Evolutionary conservation across 1,139 yeast species (phyloP), one percentile per base, ranked within the genome.

Genomic region (Nakaseomyces sp.): DNA sequence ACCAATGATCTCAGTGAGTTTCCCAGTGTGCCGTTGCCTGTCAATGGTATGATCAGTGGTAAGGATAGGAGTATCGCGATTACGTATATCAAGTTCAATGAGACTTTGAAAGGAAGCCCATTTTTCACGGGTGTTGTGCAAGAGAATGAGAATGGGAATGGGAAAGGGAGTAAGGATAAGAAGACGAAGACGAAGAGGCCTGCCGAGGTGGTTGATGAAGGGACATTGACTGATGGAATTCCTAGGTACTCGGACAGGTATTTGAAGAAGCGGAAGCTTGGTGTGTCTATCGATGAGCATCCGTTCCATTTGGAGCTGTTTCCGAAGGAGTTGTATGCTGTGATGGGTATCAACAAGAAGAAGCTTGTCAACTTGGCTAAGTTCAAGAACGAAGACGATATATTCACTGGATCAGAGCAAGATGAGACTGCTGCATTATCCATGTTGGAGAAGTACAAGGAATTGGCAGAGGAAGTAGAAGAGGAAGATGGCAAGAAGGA

Each of bases 251-350:
- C 88, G 3, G 95, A 85, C 60, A 72, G 71, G 56, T 85, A 81
- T 60, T 71, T 82, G 52, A 82, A 82, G 58, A 80, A 77, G 50
- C 75, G 85, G 46, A 81, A 76, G 56, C 74, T 81, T n/a, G 91
- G 91, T 1, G 73, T 82, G 45, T 79, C 93, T 3, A 76, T 84
- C 15, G 83, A 81, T 51, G 94, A 85, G 47, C 93, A 86, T 65
- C 95, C 96, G 1, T 87, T 81, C 60, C 74, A 74, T 49, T 55
- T 75, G 22, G 78, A 76, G 45, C 72, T 83, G 50, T 86, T 89
- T 63, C 97, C 97, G 1, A 72, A 70, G 20, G 97, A 91, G 61
- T 68, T 91, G 46, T 81, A 84, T 53, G 66, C 73, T 20, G 86
- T 81, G 26, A 79, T 83, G 83, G 91, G 89, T 3, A 73, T 80